Evolutionary conservation across 2,329 filamentous ascomycete species (phyloP), one percentile per base, ranked within the genome.

Genomic region (Penicillium frequentans): DNA sequence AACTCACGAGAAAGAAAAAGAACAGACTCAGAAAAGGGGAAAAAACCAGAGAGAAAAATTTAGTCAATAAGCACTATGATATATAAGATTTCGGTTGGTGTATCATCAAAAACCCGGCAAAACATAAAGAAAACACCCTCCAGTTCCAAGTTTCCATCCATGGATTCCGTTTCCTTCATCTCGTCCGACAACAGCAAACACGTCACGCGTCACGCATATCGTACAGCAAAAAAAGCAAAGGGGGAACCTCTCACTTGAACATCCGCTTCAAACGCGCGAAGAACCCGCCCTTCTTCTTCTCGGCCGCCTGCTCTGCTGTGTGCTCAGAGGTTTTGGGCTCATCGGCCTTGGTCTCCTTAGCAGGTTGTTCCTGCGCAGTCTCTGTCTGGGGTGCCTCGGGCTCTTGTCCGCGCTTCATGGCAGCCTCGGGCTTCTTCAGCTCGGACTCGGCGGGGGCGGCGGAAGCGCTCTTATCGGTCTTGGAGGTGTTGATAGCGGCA

Each of bases 281-380:
- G 55, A 63, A 62, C 27, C 61, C 61, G 5, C 59, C 61, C 63
- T 74, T 67, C 62, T 77, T 75, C 60, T 77, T 72, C 65, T 77
- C 74, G 70, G 81, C 79, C 42, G 59, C 50, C 19, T 49, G 44
- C 50, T 59, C 56, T 14, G 23, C 56, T 19, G 23, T 52, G 24
- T 29, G 26, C 49, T 52, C 51, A 14, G 31, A 24, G 16, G 44
- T 27, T 14, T 45, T 45, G 27, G 57, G 42, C n/a, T 52, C 49
- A 11, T 59, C 57, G 26, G 56, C 26, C 39, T 55, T 50, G 51
- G 62, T 56, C 57, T 67, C 64, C 23, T 33, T 42, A 7, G 55
- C 39, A 39, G 35, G 7, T 39, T 39, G 49, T 31, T 57, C 49
- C 19, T 49, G 44, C 13, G 44, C 49, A 39, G 55, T 19, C 55